A percentile compares a stretch with the other conserved stretches of the same genome.
These are phyloP conservation scores for Austroboletus eburneus DNA, from an alignment of 768 basidiomycete genomes.

Conservation along the genomic window DNA sequence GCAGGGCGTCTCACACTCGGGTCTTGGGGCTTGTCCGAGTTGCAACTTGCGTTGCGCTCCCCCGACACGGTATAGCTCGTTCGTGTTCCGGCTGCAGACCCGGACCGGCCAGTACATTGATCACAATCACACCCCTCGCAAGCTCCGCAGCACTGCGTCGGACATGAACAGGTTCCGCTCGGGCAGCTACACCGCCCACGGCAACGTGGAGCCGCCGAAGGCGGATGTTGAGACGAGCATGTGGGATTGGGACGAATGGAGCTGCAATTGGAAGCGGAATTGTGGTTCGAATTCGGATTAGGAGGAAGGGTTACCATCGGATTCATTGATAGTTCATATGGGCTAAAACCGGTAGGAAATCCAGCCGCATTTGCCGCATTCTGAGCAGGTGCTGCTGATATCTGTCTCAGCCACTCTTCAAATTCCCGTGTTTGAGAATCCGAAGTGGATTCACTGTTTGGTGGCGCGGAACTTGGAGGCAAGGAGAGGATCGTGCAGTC, in stretches of 20 bases:
- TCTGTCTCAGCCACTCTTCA: slow-evolving; percentile 62
- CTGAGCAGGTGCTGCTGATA: slow-evolving; percentile 26
- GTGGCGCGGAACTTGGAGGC: slow-evolving; percentile 40
- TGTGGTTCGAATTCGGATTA: slow-evolving; percentile 8
- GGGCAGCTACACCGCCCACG: slow-evolving; percentile 34
- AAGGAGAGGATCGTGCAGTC: slow-evolving; percentile 60
- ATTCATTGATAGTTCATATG: slow-evolving; percentile 27
- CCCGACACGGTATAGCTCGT: slow-evolving; percentile 32
- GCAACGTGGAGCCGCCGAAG: slow-evolving; percentile 26
- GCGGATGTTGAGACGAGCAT: slow-evolving; percentile 15
- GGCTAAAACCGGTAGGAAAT: slow-evolving; percentile 24
- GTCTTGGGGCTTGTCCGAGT: slow-evolving; percentile 8
- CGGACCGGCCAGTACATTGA: slow-evolving; percentile 16
- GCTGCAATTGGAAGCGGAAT: slow-evolving; percentile 7
- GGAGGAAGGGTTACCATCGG: slow-evolving; percentile 11
- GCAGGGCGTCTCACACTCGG: slow-evolving; percentile 12
- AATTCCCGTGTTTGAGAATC: slow-evolving; percentile 44
- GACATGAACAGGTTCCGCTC: slow-evolving; percentile 30
- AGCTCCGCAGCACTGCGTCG: slow-evolving; percentile 28
- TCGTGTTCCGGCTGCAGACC: slow-evolving; percentile 10
- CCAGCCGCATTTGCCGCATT: slow-evolving; percentile 14
- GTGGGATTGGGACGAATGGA: slow-evolving; percentile 4
- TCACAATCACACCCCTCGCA: slow-evolving; percentile 30
- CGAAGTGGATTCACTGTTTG: slow-evolving; percentile 38
- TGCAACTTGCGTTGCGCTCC: slow-evolving; percentile 28